Percentiles rank a stretch among this genome's conserved stretches.
Evolutionary conservation across 495 filamentous ascomycete genomes (phyloP).

Genomic region (Glonium stellatum): DNA sequence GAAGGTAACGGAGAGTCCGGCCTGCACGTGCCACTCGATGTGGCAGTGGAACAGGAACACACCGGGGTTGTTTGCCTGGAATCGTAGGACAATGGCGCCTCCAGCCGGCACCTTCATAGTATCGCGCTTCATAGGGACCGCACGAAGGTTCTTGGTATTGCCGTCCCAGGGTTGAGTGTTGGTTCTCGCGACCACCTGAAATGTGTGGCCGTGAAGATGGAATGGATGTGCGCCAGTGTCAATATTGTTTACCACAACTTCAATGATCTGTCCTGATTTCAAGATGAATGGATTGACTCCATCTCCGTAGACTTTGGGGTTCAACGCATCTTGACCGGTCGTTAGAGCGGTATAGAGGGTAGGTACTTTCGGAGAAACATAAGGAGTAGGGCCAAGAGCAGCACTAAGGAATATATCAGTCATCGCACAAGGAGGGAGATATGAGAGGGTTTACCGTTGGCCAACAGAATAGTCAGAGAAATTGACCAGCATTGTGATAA

Average conservation of each 20-base stretch:
- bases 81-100: slow-evolving; percentile 6
- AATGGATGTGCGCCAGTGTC: slow-evolving; percentile 4
- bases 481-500: slow-evolving; percentile 15
- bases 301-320: background rate
- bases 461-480: slow-evolving; percentile 13
- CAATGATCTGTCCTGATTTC: background rate
- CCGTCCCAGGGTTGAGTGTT: background rate
- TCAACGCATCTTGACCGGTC: background rate
- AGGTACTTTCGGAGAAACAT: background rate
- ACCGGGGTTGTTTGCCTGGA: slow-evolving; percentile 6
- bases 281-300: background rate
- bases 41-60: slow-evolving; percentile 16
- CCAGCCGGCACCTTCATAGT: background rate
- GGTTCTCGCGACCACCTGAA: slow-evolving; percentile 2
- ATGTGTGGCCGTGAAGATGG: slow-evolving; percentile 7
- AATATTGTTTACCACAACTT: background rate
- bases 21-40: slow-evolving; percentile 22
- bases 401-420: background rate
- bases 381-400: background rate
- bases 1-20: slow-evolving; percentile 13
- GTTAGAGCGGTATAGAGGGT: slow-evolving; percentile 4
- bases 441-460: background rate
- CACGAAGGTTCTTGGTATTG: background rate
- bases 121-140: slow-evolving; percentile 7
- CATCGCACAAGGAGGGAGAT: background rate